A percentile compares a stretch with the other conserved stretches of the same genome.
Evolutionary conservation across 768 basidiomycete genomes (phyloP).

Genomic region (Mycena epipterygia): DNA sequence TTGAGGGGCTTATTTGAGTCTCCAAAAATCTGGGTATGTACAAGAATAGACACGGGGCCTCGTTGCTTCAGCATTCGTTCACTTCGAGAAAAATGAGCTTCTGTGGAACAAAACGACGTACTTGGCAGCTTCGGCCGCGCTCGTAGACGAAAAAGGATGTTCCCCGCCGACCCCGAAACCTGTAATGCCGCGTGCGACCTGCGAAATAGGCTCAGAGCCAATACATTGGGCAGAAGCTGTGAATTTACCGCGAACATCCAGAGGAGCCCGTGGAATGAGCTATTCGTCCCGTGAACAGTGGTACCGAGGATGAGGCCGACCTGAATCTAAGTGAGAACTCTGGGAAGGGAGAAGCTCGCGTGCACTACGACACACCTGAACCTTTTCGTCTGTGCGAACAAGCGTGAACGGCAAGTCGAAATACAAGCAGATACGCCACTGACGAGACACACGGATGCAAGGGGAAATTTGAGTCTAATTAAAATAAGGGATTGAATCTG

Average conservation of each 20-base stretch:
- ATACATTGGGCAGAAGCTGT: constrained; percentile 52
- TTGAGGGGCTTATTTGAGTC: background rate
- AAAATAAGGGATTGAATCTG: too few species aligned
- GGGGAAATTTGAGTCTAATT: too few species aligned
- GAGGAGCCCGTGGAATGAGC: constrained; percentile 70
- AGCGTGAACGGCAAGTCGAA: too few species aligned
- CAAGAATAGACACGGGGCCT: constrained; percentile 56
- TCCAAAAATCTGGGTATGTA: background rate
- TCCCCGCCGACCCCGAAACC: constrained; percentile 84
- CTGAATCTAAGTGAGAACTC: constrained; percentile 58
- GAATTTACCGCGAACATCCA: constrained; percentile 72
- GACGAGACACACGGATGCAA: too few species aligned
- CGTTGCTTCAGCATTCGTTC: constrained; percentile 72
- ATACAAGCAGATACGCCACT: too few species aligned
- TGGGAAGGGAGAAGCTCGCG: too few species aligned
- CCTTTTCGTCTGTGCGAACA: too few species aligned
- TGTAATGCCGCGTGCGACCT: constrained; percentile 66
- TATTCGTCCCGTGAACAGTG: constrained; percentile 72
- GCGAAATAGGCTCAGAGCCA: background rate
- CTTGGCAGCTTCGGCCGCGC: constrained; percentile 75
- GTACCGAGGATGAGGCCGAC: constrained; percentile 79
- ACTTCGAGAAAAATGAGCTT: constrained; percentile 72
- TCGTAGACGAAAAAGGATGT: constrained; percentile 80
- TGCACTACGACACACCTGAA: too few species aligned
- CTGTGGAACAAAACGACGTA: constrained; percentile 52